Base-by-base conservation (phyloP, 805 yeast genomes). In the Kodamaea kaohsiungensis region DNA sequence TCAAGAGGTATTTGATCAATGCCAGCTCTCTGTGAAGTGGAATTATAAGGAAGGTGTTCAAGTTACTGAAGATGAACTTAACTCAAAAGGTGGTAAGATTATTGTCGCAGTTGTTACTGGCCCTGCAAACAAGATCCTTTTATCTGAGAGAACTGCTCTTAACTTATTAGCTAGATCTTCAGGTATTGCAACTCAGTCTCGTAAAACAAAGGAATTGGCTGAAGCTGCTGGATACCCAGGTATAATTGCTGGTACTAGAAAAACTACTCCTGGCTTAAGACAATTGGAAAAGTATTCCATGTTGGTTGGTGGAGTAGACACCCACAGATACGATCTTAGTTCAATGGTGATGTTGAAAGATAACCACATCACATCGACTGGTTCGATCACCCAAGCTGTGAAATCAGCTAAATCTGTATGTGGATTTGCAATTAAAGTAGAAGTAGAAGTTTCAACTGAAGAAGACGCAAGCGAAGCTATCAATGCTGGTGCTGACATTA, bases 271-370 rank as follows among this genome's bases (percentile, higher is more conserved):
- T 0, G 98, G 98, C 0, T 80, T 92, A 58, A 83, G 98, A 64
- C 76, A 86, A 43, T 72, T 93, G 54, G 98, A 92, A 67, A 92
- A 92, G 68, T 92, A 92, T 71, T 87, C 96, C 19, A 93, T 92
- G 98, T 73, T 90, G 33, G 96, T 92, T 8, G 98, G 98, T 33
- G 98, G 98, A 2, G 88, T 90, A 53, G 98, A 92, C 66, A 81
- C 95, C 53, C 98, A 92, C 69, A 79, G 98, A 59, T 90, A 90
- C 66, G 98, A 93, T 67, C 81, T 92, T 53, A 86, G 95, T 46
- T 83, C 95, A 1, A 92, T 92, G 98, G 92, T 93, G 1, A 92
- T 93, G 98, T 80, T 92, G 61, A 92, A 92, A 69, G 98, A 92
- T 66, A 92, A 92, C 69, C 98, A 93, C 66, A 81, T 92, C 42